These are phyloP conservation scores for Termitomyces sp. DNA, from an alignment of 768 basidiomycete species.

Conservation along the genomic window DNA sequence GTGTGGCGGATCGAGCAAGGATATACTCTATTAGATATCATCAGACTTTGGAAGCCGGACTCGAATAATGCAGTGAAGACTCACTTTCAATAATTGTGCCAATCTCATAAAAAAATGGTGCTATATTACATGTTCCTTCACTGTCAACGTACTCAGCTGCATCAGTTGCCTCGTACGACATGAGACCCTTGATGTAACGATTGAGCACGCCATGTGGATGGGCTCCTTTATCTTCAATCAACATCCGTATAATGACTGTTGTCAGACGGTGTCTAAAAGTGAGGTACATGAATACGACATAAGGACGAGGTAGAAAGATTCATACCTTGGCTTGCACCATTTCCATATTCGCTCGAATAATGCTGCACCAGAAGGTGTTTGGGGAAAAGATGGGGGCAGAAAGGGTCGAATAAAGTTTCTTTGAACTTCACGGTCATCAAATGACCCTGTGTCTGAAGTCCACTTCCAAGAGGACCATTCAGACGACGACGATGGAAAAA, in stretches of 20 bases:
- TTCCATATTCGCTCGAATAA: not conserved
- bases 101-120: not conserved
- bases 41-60: no score
- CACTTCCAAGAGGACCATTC: slow-evolving; percentile 2
- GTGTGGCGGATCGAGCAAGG: not conserved
- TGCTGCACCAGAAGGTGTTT: not conserved
- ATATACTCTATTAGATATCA: no score
- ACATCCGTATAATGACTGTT: not conserved
- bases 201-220: not conserved
- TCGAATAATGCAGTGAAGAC: not conserved
- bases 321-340: not conserved
- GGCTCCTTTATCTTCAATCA: not conserved
- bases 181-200: not conserved
- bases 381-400: not conserved
- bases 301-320: no score
- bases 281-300: no score
- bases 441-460: not conserved
- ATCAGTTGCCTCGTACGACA: not conserved
- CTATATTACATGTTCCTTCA: not conserved
- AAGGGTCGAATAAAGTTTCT: not conserved
- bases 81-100: not conserved
- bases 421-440: not conserved
- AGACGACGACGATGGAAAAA: not conserved
- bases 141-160: not conserved
- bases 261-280: not conserved